Evolutionary conservation across 495 filamentous ascomycete species (phyloP).

Genomic region (Podospora australis): DNA sequence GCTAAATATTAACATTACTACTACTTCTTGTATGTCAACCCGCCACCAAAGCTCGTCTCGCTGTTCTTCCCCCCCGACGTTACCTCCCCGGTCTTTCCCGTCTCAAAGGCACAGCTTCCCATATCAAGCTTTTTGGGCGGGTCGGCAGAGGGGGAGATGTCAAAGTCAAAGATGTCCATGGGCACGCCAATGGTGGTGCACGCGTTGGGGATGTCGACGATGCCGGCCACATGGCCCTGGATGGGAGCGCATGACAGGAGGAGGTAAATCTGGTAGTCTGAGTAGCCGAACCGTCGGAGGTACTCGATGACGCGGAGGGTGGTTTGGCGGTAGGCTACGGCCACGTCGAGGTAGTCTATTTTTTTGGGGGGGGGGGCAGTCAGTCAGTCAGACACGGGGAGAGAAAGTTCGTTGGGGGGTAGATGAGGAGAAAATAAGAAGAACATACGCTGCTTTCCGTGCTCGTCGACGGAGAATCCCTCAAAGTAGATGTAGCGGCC

Average conservation of each 20-base stretch:
- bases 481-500: constrained; percentile 87
- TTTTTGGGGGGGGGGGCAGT: neutral
- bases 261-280: constrained; percentile 80
- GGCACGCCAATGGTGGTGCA: constrained; percentile 87
- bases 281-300: constrained; percentile 69
- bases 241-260: constrained; percentile 83
- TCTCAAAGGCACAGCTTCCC: constrained; percentile 71
- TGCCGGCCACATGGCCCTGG: constrained; percentile 88
- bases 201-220: constrained; percentile 80
- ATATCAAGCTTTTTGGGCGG: constrained; percentile 59
- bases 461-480: constrained; percentile 87
- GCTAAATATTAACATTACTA: neutral
- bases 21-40: constrained; percentile 41
- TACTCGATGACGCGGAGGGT: constrained; percentile 78
- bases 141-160: constrained; percentile 63
- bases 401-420: too few species aligned
- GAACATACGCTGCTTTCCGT: constrained; percentile 66
- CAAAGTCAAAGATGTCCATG: constrained; percentile 95
- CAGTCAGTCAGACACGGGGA: too few species aligned
- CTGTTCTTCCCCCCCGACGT: constrained; percentile 39
- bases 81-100: constrained; percentile 37
- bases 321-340: constrained; percentile 87
- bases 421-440: neutral
- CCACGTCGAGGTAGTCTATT: constrained; percentile 76
- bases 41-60: constrained; percentile 44